These are phyloP conservation scores for Telopea speciosissima DNA, from an alignment of 177 flowering plant species.

Conservation along the genomic window DNA sequence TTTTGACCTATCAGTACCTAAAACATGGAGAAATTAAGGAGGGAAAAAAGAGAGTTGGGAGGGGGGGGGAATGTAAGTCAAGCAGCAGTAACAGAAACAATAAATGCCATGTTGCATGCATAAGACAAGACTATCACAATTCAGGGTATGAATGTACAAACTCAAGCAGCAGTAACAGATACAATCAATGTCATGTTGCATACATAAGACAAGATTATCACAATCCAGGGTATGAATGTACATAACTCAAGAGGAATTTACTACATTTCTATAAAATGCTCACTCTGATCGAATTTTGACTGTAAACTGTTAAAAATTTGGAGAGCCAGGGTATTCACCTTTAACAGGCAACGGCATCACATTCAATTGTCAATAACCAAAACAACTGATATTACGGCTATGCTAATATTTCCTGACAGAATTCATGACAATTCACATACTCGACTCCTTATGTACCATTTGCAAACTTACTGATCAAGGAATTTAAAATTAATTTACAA, in stretches of 20 bases:
- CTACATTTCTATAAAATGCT: background rate
- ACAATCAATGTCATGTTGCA: background rate
- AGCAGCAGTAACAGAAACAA: conserved; percentile 1
- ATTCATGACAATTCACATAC: too few species aligned
- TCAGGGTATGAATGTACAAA: background rate
- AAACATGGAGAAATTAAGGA: conserved; percentile 2
- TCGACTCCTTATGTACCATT: too few species aligned
- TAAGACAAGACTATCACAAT: background rate
- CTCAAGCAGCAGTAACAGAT: background rate
- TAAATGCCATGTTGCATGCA: background rate
- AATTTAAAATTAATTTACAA: too few species aligned
- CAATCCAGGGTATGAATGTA: background rate
- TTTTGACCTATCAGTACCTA: conserved; percentile 25
- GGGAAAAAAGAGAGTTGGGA: too few species aligned
- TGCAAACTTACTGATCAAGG: too few species aligned
- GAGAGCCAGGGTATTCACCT: background rate
- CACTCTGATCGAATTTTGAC: background rate
- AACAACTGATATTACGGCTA: too few species aligned
- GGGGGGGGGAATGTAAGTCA: background rate
- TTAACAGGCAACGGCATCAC: too few species aligned
- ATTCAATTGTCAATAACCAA: too few species aligned
- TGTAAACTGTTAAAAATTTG: background rate
- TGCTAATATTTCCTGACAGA: too few species aligned
- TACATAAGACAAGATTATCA: background rate
- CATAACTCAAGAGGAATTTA: background rate